Evolutionary conservation across 352 stramenopile species (phyloP).

Genomic region (Phytophthora cactorum): DNA sequence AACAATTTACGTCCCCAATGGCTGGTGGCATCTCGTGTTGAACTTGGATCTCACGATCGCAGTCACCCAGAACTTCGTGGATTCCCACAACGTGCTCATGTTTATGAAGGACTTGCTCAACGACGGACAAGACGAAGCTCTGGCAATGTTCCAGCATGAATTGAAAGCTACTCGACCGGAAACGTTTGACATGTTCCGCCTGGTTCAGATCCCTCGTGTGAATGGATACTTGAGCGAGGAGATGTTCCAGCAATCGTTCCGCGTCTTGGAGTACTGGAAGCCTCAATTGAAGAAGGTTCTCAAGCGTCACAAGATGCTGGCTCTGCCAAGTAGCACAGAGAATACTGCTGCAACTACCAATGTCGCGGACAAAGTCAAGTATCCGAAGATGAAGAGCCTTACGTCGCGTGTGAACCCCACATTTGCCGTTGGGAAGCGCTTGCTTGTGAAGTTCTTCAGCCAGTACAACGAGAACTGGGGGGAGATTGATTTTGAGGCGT

Average conservation of each 20-base stretch:
- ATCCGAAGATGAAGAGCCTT: conserved; percentile 60
- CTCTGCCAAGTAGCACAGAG: conserved; percentile 18
- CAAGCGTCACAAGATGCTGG: conserved; percentile 50
- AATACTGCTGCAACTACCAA: neutral
- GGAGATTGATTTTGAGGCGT: conserved; percentile 77
- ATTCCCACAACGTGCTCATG: conserved; percentile 79
- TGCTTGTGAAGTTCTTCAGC: conserved; percentile 87
- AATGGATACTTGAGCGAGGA: conserved; percentile 71
- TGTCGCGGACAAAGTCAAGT: conserved; percentile 29
- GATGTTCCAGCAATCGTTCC: conserved; percentile 68
- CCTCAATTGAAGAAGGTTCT: conserved; percentile 59
- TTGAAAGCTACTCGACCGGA: conserved; percentile 55
- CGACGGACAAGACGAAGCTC: conserved; percentile 64
- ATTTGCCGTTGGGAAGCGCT: conserved; percentile 63
- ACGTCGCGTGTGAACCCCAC: conserved; percentile 83
- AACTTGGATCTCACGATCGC: conserved; percentile 96
- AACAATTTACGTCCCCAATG: conserved; percentile 96
- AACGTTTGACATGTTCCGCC: conserved; percentile 69
- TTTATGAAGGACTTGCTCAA: conserved; percentile 78
- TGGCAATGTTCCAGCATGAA: conserved; percentile 60
- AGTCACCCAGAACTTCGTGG: conserved; percentile 96
- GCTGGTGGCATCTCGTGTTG: conserved; percentile 98
- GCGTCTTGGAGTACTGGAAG: conserved; percentile 66
- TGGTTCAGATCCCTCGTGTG: conserved; percentile 60
- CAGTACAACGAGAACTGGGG: conserved; percentile 85